Percentiles rank a stretch among this genome's conserved stretches.
phyloP scores from a whole-genome alignment of 345 rosid species.

The Linum tenue region DNA sequence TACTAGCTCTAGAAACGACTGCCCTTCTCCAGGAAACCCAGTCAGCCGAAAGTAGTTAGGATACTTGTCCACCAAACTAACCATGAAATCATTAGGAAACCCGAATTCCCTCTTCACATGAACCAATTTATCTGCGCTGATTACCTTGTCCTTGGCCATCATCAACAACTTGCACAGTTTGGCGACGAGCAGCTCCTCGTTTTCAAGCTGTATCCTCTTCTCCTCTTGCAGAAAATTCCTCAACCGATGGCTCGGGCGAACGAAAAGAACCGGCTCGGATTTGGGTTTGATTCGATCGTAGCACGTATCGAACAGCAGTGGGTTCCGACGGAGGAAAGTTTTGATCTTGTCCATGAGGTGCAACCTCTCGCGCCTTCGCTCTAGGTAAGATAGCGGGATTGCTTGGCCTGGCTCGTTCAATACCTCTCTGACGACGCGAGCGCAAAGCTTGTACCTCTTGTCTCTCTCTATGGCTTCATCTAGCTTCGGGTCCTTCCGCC shows the following conservation, averaged over 20 bases:
- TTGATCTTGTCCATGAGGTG: slow-evolving; percentile 39
- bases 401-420: slow-evolving; percentile 71
- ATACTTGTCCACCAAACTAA: slow-evolving; percentile 48
- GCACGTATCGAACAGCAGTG: slow-evolving; percentile 50
- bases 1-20: slow-evolving; percentile 58
- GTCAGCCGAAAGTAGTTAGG: slow-evolving; percentile 51
- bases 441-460: slow-evolving; percentile 51
- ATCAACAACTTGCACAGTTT: slow-evolving; percentile 74
- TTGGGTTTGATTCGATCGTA: slow-evolving; percentile 59
- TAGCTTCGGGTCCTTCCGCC: slow-evolving; percentile 64
- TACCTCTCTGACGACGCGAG: slow-evolving; percentile 66
- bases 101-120: slow-evolving; percentile 88
- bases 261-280: slow-evolving; percentile 41
- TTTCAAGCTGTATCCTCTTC: slow-evolving; percentile 31
- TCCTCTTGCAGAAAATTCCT: slow-evolving; percentile 60
- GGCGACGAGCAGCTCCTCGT: slow-evolving; percentile 52
- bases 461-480: slow-evolving; percentile 67
- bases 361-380: slow-evolving; percentile 66
- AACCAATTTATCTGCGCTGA: slow-evolving; percentile 56
- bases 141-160: slow-evolving; percentile 61
- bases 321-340: slow-evolving; percentile 47
- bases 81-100: slow-evolving; percentile 68
- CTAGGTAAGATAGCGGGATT: slow-evolving; percentile 64
- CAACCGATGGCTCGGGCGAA: slow-evolving; percentile 46
- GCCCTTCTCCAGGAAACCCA: slow-evolving; percentile 49